Conservation (phyloP, 2,329 filamentous ascomycete genomes). For the Aspergillus novofumigatus region DNA sequence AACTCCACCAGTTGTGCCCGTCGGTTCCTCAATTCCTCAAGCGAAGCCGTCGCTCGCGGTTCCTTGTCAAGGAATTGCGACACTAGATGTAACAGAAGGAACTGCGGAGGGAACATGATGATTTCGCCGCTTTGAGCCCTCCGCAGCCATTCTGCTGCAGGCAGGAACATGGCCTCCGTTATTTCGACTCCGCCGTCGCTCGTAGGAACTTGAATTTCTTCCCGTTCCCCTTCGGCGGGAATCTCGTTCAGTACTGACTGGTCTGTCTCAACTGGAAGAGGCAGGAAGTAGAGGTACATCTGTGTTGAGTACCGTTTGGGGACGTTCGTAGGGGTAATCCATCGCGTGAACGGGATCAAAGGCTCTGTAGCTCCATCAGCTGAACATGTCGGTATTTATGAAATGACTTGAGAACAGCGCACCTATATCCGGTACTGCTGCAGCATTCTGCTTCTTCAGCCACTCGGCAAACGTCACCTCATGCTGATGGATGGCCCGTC, state of each 20-base stretch:
- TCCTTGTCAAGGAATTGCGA: conserved; percentile 46
- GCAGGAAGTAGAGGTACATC: conserved; percentile 93
- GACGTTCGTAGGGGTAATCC: conserved; percentile 74
- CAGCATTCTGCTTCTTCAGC: conserved; percentile 39
- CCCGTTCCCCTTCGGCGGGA: conserved; percentile 41
- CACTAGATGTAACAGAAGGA: conserved; percentile 54
- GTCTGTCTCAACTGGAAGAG: conserved; percentile 45
- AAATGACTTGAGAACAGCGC: neutral
- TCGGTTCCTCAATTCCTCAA: conserved; percentile 31
- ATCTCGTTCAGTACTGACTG: conserved; percentile 29
- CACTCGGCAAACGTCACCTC: conserved; percentile 65
- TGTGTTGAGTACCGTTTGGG: conserved; percentile 84
- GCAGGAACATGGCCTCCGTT: conserved; percentile 74
- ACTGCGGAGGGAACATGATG: conserved; percentile 87
- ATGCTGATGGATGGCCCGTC: conserved; percentile 65
- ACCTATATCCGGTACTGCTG: conserved; percentile 56
- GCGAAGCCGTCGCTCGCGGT: conserved; percentile 15
- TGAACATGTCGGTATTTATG: conserved; percentile 2
- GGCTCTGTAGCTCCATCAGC: conserved; percentile 43
- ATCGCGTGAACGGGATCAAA: conserved; percentile 80
- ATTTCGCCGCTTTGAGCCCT: conserved; percentile 62
- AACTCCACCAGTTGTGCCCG: conserved; percentile 47
- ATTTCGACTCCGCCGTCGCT: conserved; percentile 66
- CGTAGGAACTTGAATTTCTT: conserved; percentile 64
- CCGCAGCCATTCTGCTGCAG: conserved; percentile 64